Base-by-base conservation (phyloP, 2,329 filamentous ascomycete genomes). In the Fonsecaea monophora region DNA sequence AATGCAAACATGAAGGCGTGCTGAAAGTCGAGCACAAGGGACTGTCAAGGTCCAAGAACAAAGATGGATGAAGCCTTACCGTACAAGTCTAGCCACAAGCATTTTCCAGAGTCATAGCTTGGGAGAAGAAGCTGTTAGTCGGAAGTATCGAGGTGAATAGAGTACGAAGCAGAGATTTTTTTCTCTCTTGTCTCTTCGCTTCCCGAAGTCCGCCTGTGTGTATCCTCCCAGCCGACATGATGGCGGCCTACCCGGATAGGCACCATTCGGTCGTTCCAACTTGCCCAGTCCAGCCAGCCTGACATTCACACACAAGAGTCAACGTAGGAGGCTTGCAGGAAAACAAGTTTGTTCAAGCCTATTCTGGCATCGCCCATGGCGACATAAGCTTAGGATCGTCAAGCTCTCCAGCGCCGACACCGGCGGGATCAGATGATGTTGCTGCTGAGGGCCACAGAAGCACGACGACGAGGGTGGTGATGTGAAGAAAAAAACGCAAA, bases 331-430 rank as follows among this genome's bases (percentile, higher is more conserved):
- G 18, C 50, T 4, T 66, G 32, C 30, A 53, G 35, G 37, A 42
- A 48, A 40, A 53, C n/a, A 1, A 18, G 25, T 8, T 60, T 30
- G n/a, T 13, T 48, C 50, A 18, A 56, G 25, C 50, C 57, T 62
- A 30, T 48, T 62, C 21, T 48, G 50, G 63, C n/a, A 21, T 34
- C 7, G 2, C 7, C 40, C 8, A 60, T 42, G 57, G 57, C 8
- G 32, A 53, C n/a, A 55, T 35, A 53, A 54, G 6, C 40, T 66
- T 53, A 25, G 18, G 35, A 42, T n/a, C 38, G n/a, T 35, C 38
- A 66, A 57, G 53, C 58, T 58, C 37, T 57, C n/a, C 18, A 32
- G 30, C 37, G 58, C 64, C 64, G 64, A 61, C 40, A 60, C 57
- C 57, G 53, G 35, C 64, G 59, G 40, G 37, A n/a, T 54, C 32